Evolutionary conservation across 768 basidiomycete species (phyloP), one percentile per base, ranked within the genome.

Genomic region (Psilocybe cubensis): DNA sequence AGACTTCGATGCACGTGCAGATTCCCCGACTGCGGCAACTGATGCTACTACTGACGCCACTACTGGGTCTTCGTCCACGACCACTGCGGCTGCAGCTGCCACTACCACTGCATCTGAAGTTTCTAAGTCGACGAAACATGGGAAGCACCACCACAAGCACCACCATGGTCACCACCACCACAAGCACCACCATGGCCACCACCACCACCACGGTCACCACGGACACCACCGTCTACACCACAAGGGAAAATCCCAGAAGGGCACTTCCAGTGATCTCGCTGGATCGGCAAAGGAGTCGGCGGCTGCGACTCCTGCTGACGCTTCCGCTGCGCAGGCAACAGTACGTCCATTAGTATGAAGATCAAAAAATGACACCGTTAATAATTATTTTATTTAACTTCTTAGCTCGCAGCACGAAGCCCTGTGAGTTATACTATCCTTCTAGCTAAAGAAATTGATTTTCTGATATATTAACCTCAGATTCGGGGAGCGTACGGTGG

Each of bases 1-100:
- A 42, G 62, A 63, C 24, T 59, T 63, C 17, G 46, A 63, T 45
- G 62, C 58, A 14, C 61, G 61, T 44, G 61, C 56, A 11, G 61
- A 46, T 18, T 23, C 57, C 40, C 41, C 58, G 4, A 18, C 45
- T 40, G 52, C 29, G 9, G 52, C 52, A n/a, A 41, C 52, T 21
- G 40, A 35, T 9, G n/a, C 53, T 29, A 14, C 54, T 7, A 25
- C 57, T 35, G 31, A 42, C n/a, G n/a, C n/a, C n/a, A n/a, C n/a
- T n/a, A n/a, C n/a, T n/a, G n/a, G n/a, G n/a, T n/a, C n/a, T n/a
- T n/a, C n/a, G 17, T 35, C 49, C 24, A 42, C 52, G 3, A 47
- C 53, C 21, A 17, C 42, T 28, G 58, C 45, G 23, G 52, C 47
- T 28, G 35, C 57, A n/a, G 44, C 57, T 20, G 11, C 35, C 6